Evolutionary conservation across 148 eudicot genomes (phyloP).

Genomic region (Rhododendron vialii): DNA sequence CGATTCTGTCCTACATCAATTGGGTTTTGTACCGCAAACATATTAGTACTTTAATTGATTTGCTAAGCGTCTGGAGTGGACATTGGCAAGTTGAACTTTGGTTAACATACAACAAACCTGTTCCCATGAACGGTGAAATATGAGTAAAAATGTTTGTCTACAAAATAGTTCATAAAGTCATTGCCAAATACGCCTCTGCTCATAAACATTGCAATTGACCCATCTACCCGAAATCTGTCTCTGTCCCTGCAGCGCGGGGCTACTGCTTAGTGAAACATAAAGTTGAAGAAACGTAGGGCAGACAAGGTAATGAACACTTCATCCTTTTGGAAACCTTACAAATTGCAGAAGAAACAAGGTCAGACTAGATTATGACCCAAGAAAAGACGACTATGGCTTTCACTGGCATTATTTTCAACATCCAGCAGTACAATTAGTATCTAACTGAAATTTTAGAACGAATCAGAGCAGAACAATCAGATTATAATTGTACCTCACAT

Average conservation of each 20-base stretch:
- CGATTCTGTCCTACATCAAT: not conserved
- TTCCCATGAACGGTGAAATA: not conserved
- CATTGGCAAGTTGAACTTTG: not conserved
- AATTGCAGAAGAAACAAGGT: not conserved
- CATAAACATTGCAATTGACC: not conserved
- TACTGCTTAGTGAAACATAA: not conserved
- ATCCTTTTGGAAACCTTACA: not conserved
- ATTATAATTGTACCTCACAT: constrained; percentile 59
- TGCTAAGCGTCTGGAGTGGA: not conserved
- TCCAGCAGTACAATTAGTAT: not conserved
- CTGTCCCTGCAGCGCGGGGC: not conserved
- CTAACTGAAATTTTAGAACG: not conserved
- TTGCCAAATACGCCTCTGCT: not conserved
- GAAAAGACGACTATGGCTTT: not conserved
- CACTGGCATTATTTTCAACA: not conserved
- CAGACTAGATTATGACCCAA: not conserved
- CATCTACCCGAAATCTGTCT: not conserved
- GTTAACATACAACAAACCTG: not conserved
- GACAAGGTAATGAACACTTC: not conserved
- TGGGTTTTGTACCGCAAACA: not conserved
- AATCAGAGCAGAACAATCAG: not conserved
- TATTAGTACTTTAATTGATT: not conserved
- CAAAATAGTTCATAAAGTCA: not conserved
- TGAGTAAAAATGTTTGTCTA: not conserved
- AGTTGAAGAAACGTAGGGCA: not conserved